Evolutionary conservation across 495 filamentous ascomycete genomes (phyloP).

Genomic region (Xylaria grammica): DNA sequence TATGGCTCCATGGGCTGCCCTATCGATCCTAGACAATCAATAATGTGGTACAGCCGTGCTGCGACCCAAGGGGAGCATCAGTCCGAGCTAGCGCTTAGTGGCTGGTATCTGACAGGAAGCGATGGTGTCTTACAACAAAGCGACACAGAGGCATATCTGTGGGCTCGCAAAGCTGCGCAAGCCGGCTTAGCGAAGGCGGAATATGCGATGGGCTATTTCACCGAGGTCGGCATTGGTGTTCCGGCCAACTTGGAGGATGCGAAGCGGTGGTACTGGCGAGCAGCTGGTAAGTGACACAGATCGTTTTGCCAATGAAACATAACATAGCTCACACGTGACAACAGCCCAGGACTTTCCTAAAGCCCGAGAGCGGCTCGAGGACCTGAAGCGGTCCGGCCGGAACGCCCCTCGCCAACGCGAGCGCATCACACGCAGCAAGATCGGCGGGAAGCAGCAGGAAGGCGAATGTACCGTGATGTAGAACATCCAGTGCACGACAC

Average conservation of each 20-base stretch:
- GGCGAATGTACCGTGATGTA: constrained; percentile 87
- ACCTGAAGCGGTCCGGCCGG: constrained; percentile 81
- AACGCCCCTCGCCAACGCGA: constrained; percentile 71
- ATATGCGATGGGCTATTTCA: constrained; percentile 98
- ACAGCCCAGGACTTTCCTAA: constrained; percentile 93
- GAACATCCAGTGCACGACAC: constrained; percentile 30
- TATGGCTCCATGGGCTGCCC: constrained; percentile 83
- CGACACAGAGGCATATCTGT: constrained; percentile 95
- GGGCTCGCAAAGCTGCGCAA: constrained; percentile 90
- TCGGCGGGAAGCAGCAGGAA: constrained; percentile 81
- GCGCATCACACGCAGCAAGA: constrained; percentile 79
- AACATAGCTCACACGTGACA: neutral
- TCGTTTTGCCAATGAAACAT: neutral
- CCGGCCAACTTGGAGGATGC: constrained; percentile 88
- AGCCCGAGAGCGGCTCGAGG: constrained; percentile 87
- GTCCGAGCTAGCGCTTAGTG: constrained; percentile 86
- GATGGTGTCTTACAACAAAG: constrained; percentile 88
- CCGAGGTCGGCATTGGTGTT: constrained; percentile 92
- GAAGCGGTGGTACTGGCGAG: constrained; percentile 97
- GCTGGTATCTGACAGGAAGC: constrained; percentile 94
- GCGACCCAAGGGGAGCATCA: constrained; percentile 95
- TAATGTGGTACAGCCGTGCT: constrained; percentile 91
- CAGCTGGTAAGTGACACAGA: constrained; percentile 76
- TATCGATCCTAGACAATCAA: constrained; percentile 80
- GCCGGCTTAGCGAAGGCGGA: constrained; percentile 88